phyloP scores from a whole-genome alignment of 129 eudicot species.

The Gnaphalium uliginosum region DNA sequence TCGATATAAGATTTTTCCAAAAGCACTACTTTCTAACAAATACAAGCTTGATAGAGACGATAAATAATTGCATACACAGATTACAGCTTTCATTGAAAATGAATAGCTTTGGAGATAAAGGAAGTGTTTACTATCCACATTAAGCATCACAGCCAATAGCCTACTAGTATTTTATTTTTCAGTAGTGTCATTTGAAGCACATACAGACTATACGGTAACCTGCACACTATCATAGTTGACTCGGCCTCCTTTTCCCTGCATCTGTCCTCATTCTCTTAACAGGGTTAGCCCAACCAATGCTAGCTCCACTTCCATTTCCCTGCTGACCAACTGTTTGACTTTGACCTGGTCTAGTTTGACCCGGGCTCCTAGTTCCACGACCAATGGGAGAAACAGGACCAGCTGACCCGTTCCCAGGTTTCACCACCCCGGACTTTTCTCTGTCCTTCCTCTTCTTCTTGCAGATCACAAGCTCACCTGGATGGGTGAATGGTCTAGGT shows the following conservation, averaged over 20 bases:
- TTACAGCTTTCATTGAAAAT: neutral
- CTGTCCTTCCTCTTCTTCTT: constrained; percentile 93
- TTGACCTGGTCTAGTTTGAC: constrained; percentile 43
- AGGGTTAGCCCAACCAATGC: constrained; percentile 84
- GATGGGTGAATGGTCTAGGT: constrained; percentile 63
- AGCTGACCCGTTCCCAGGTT: constrained; percentile 47
- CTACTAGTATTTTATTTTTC: neutral
- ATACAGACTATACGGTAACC: constrained; percentile 1
- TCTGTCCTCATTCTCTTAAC: constrained; percentile 88
- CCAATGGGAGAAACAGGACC: constrained; percentile 66
- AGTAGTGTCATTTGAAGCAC: neutral
- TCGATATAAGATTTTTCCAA: neutral
- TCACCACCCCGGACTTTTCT: constrained; percentile 52
- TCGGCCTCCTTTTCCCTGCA: constrained; percentile 82
- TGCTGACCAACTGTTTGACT: constrained; percentile 37
- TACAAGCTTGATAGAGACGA: neutral
- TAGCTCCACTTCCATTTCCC: constrained; percentile 43
- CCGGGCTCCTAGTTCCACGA: constrained; percentile 60
- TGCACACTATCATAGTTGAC: constrained; percentile 51
- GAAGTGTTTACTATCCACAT: neutral
- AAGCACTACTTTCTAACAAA: neutral
- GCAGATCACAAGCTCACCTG: constrained; percentile 93
- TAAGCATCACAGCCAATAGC: neutral
- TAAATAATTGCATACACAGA: neutral
- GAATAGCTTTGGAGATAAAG: neutral